These are phyloP conservation scores for Aspergillus pseudoglaucus DNA, from an alignment of 2,329 filamentous ascomycete species.

Conservation along the genomic window DNA sequence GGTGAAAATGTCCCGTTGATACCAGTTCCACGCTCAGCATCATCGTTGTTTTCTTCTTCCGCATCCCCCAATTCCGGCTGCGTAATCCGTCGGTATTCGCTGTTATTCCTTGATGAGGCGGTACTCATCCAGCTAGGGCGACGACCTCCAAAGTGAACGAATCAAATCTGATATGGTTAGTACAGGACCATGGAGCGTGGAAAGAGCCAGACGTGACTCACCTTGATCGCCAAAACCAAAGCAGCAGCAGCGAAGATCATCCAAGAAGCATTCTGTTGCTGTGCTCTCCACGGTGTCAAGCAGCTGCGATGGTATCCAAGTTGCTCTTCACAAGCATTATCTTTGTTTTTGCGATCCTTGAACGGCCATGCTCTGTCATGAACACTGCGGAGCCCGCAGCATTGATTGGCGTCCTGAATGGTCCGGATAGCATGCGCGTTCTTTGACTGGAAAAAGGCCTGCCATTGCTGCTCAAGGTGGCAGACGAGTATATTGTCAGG, in stretches of 20 bases:
- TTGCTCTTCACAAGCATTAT: slow-evolving; percentile 25
- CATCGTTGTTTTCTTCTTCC: slow-evolving; percentile 3
- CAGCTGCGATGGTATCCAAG: slow-evolving; percentile 27
- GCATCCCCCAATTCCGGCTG: slow-evolving; percentile 1
- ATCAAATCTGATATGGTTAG: slow-evolving; percentile 2
- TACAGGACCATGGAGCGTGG: background rate
- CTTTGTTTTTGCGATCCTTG: slow-evolving; percentile 23
- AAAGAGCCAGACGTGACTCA: slow-evolving; percentile 1
- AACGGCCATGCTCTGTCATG: slow-evolving; percentile 35
- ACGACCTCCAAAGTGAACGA: background rate
- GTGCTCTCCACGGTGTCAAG: slow-evolving; percentile 21
- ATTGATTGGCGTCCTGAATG: slow-evolving; percentile 28
- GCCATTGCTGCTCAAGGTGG: slow-evolving; percentile 26
- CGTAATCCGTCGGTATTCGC: slow-evolving; percentile 7
- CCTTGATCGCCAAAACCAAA: slow-evolving; percentile 17
- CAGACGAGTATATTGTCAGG: slow-evolving; percentile 21
- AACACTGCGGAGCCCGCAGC: slow-evolving; percentile 31
- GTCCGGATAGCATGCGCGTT: slow-evolving; percentile 24
- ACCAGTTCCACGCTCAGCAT: background rate
- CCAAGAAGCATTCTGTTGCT: slow-evolving; percentile 21
- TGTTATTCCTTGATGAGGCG: background rate
- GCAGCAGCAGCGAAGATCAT: slow-evolving; percentile 23
- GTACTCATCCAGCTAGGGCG: slow-evolving; percentile 8
- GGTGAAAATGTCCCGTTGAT: background rate
- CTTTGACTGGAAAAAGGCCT: slow-evolving; percentile 23